A percentile compares a stretch with the other conserved stretches of the same genome.
Conservation (phyloP, 2,329 filamentous ascomycete species). For the Hypocrella siamensis region DNA sequence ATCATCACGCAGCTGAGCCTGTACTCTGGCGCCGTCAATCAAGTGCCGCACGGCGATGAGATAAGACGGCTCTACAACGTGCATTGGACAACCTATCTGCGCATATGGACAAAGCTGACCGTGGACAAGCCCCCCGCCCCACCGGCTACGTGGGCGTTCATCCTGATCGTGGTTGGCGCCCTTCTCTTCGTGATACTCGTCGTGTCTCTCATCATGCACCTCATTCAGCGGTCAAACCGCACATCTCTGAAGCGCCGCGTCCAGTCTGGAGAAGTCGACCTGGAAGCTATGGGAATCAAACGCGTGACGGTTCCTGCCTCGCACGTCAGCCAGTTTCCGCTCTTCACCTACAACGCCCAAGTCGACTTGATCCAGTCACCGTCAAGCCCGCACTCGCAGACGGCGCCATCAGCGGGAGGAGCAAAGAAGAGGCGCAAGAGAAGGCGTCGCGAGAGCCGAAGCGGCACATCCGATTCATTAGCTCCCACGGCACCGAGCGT, state of each 20-base stretch:
- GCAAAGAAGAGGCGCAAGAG: conserved; percentile 14
- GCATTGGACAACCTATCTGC: conserved; percentile 41
- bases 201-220: conserved; percentile 61
- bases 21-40: conserved; percentile 63
- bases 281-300: conserved; percentile 76
- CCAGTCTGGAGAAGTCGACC: conserved; percentile 62
- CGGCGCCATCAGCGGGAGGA: conserved; percentile 11
- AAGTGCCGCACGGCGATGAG: conserved; percentile 40
- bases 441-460: conserved; percentile 14
- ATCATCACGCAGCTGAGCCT: conserved; percentile 57
- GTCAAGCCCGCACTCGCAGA: conserved; percentile 10
- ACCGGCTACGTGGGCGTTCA: conserved; percentile 70
- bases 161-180: conserved; percentile 54
- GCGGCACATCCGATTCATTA: conserved; percentile 12
- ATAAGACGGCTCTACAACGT: conserved; percentile 39
- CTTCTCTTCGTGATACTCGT: conserved; percentile 50
- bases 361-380: conserved; percentile 24
- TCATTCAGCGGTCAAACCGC: conserved; percentile 58
- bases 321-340: conserved; percentile 57
- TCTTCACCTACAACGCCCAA: conserved; percentile 59
- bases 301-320: conserved; percentile 59
- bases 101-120: conserved; percentile 40
- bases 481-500: conserved; percentile 7
- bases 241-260: conserved; percentile 54
- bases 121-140: conserved; percentile 33